Evolutionary conservation across 768 basidiomycete species (phyloP).

Genomic region (Hygrocybe coccinea): DNA sequence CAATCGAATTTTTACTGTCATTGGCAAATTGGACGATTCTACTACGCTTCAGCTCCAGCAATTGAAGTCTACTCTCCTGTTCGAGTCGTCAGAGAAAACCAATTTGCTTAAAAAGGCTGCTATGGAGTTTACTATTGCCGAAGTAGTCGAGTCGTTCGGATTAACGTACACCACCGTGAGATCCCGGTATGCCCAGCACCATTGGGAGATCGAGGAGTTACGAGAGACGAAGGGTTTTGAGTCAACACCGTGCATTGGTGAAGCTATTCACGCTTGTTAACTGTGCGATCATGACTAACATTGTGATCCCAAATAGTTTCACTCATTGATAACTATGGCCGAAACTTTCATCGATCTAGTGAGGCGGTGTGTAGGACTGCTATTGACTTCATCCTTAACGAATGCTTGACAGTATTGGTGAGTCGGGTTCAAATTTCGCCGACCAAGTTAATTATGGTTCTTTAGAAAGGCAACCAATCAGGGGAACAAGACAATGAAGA

Average conservation of each 20-base stretch:
- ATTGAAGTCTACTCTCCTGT: not conserved
- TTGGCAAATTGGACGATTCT: not conserved
- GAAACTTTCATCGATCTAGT: constrained; percentile 14
- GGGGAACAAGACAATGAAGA: not conserved
- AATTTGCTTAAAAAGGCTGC: not conserved
- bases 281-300: not conserved
- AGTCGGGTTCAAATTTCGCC: not conserved
- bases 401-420: constrained; percentile 9
- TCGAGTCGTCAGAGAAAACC: not conserved
- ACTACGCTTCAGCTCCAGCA: not conserved
- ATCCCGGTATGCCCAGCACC: not conserved
- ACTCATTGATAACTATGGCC: constrained; percentile 8
- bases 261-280: not conserved
- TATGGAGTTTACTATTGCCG: not conserved
- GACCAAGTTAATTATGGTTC: not conserved
- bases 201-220: constrained; percentile 1
- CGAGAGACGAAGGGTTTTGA: not conserved
- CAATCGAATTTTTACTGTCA: not conserved
- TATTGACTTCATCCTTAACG: constrained; percentile 12
- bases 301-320: not conserved
- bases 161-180: not conserved
- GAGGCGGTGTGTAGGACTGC: constrained; percentile 12
- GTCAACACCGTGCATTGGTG: not conserved
- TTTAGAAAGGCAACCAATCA: constrained; percentile 4
- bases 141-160: not conserved